Evolutionary conservation across 1,284 basidiomycete genomes (phyloP).

Genomic region (Pseudozyma sp.): DNA sequence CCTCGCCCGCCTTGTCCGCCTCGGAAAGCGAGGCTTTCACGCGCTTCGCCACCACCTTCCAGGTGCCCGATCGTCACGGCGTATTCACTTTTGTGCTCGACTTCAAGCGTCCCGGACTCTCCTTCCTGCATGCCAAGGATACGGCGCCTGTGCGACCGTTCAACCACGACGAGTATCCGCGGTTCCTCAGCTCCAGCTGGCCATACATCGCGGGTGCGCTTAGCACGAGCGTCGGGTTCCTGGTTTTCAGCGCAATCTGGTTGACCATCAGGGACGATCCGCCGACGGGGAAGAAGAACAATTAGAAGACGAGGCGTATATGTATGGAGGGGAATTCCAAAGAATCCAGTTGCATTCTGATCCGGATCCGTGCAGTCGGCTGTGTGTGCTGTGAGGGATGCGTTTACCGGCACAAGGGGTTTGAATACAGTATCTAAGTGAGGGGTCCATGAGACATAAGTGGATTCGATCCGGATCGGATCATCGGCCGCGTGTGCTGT

Average conservation of each 20-base stretch:
- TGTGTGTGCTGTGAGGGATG: too few species aligned
- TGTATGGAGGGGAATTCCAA: neutral
- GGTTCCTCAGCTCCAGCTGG: slow-evolving; percentile 92
- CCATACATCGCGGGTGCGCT: slow-evolving; percentile 92
- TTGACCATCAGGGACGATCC: slow-evolving; percentile 68
- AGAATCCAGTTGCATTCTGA: too few species aligned
- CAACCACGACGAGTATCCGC: slow-evolving; percentile 91
- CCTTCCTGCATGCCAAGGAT: slow-evolving; percentile 77
- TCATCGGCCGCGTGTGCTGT: too few species aligned
- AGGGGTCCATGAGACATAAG: too few species aligned
- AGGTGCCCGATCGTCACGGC: slow-evolving; percentile 91
- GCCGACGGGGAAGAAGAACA: slow-evolving; percentile 23
- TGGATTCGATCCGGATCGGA: too few species aligned
- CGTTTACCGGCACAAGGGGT: too few species aligned
- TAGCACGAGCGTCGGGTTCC: slow-evolving; percentile 84
- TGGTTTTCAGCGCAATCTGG: slow-evolving; percentile 87
- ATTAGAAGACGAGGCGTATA: neutral
- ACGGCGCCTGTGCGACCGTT: slow-evolving; percentile 90
- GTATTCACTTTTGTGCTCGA: slow-evolving; percentile 95
- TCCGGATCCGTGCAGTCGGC: too few species aligned
- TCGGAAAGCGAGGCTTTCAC: slow-evolving; percentile 61
- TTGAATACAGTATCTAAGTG: too few species aligned
- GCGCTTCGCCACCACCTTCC: slow-evolving; percentile 80
- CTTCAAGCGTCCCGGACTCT: slow-evolving; percentile 86
- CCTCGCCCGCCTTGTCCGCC: neutral